These are phyloP conservation scores for Diaporthe eres DNA, from an alignment of 2,329 filamentous ascomycete species.

Conservation along the genomic window DNA sequence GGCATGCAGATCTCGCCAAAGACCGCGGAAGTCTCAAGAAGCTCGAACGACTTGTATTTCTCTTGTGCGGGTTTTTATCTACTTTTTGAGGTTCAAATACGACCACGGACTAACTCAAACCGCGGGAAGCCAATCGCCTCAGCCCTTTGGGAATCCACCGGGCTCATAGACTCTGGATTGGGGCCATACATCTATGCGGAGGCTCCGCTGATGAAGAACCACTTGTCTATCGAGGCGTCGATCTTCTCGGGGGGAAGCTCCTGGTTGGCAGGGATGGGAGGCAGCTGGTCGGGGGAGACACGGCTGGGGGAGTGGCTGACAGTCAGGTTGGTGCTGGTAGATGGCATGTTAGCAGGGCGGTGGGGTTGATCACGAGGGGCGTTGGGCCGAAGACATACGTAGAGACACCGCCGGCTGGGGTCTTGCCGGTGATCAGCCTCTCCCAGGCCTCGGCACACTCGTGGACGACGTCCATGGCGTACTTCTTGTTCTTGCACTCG, in stretches of 20 bases:
- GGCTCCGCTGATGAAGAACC: constrained; percentile 99
- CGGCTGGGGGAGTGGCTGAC: constrained; percentile 81
- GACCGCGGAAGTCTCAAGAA: not conserved
- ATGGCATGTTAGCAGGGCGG: constrained; percentile 10
- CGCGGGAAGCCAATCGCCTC: constrained; percentile 24
- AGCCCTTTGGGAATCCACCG: not conserved
- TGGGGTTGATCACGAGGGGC: not conserved
- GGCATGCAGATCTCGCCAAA: not conserved
- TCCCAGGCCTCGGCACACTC: constrained; percentile 99
- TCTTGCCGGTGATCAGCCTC: constrained; percentile 93
- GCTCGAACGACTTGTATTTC: constrained; percentile 19
- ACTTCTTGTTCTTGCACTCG: constrained; percentile 99
- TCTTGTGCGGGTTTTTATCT: constrained; percentile 27
- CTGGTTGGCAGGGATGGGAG: constrained; percentile 83
- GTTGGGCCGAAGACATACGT: constrained; percentile 72
- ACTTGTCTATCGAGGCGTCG: constrained; percentile 98
- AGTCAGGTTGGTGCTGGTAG: constrained; percentile 81
- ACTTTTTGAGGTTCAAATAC: constrained; percentile 3
- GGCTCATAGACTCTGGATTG: not conserved
- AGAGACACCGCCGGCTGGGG: constrained; percentile 80
- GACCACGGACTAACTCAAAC: constrained; percentile 12
- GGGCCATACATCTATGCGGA: constrained; percentile 71
- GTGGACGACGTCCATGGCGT: constrained; percentile 94
- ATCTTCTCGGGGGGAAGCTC: constrained; percentile 89
- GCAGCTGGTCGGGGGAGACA: constrained; percentile 77